Conservation (phyloP, 257 asterid species). For the Solanum neorickii region DNA sequence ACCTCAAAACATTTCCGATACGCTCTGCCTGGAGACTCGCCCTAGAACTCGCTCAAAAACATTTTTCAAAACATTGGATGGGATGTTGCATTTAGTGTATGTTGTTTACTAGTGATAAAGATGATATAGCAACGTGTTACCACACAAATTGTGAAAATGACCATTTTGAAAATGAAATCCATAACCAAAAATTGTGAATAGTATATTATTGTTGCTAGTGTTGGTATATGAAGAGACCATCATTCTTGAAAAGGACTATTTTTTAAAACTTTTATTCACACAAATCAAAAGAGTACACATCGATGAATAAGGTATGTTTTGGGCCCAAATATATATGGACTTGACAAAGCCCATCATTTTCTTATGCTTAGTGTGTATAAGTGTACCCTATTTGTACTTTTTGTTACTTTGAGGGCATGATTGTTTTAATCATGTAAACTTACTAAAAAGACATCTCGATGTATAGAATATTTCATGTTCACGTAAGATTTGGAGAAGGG, state of each 20-base stretch:
- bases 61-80: background rate
- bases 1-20: fast-evolving
- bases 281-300: background rate
- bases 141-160: background rate
- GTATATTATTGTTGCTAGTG: background rate
- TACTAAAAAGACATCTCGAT: background rate
- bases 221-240: background rate
- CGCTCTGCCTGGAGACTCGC: too few relatives aligned
- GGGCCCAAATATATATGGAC: background rate
- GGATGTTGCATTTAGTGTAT: background rate
- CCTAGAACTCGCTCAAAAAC: too few relatives aligned
- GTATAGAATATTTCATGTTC: background rate
- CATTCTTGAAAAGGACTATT: background rate
- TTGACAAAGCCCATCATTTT: background rate
- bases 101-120: background rate
- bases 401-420: background rate
- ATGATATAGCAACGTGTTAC: background rate
- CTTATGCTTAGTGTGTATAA: background rate
- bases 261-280: background rate
- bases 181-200: background rate
- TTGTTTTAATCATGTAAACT: background rate
- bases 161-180: background rate
- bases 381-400: background rate
- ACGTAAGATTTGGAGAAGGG: background rate
- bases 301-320: background rate